Conservation (phyloP, 2,329 filamentous ascomycete species). For the Talaromyces albobiverticillius region DNA sequence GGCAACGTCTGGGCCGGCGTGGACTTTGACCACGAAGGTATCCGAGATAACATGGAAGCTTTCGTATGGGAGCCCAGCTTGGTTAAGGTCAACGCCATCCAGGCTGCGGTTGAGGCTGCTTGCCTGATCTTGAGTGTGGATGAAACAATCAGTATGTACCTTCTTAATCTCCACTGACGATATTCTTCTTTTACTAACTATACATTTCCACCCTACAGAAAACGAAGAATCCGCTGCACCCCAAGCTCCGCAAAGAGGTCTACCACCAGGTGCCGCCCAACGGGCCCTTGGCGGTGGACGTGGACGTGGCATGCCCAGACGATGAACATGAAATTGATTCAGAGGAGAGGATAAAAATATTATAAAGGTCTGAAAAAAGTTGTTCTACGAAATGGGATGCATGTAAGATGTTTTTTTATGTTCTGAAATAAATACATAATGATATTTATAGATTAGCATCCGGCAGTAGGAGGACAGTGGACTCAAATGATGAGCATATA, state of each 20-base stretch:
- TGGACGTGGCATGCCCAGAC: conserved; percentile 84
- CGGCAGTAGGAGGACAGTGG: background rate
- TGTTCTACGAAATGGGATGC: background rate
- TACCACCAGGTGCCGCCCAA: conserved; percentile 82
- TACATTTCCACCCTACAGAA: conserved; percentile 42
- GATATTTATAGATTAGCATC: conserved; percentile 7
- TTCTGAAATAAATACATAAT: conserved; percentile 12
- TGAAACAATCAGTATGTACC: conserved; percentile 79
- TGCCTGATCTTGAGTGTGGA: conserved; percentile 96
- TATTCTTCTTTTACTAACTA: background rate
- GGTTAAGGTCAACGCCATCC: conserved; percentile 95
- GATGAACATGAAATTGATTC: conserved; percentile 45
- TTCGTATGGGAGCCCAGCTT: conserved; percentile 98
- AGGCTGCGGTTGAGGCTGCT: conserved; percentile 90
- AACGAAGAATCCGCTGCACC: conserved; percentile 91
- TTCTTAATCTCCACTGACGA: background rate
- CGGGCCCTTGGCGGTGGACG: conserved; percentile 78
- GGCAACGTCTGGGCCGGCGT: conserved; percentile 93
- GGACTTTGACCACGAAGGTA: conserved; percentile 88
- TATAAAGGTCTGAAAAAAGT: conserved; percentile 10
- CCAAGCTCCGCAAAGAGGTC: conserved; percentile 71
- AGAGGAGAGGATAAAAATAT: conserved; percentile 7
- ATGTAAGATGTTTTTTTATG: conserved; percentile 10
- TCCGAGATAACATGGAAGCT: conserved; percentile 87
- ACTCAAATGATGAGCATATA: no score